Percentiles rank a stretch among this genome's conserved stretches.
phyloP scores from a whole-genome alignment of 164 flowering plant genomes.

The Aristolochia californica region DNA sequence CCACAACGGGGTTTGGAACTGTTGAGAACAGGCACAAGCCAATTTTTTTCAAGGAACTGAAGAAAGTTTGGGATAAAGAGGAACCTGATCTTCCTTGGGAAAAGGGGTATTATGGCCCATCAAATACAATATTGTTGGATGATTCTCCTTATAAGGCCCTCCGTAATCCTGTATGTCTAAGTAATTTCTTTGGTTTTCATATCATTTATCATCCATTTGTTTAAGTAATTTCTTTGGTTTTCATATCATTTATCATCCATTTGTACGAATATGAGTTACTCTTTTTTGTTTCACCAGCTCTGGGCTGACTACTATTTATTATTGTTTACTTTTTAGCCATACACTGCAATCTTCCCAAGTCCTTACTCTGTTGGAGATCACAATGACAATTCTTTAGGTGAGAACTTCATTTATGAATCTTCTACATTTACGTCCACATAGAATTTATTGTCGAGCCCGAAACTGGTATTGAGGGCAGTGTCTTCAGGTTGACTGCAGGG shows the following conservation, averaged over 20 bases:
- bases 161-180: constrained; percentile 79
- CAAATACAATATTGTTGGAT: constrained; percentile 80
- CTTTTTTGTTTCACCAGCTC: not conserved
- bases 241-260: not conserved
- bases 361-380: constrained; percentile 35
- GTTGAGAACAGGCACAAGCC: constrained; percentile 59
- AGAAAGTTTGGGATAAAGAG: constrained; percentile 59
- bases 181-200: not conserved
- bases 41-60: constrained; percentile 66
- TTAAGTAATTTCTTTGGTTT: too few species aligned
- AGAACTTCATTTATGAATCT: constrained; percentile 7
- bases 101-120: constrained; percentile 49
- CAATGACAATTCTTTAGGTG: constrained; percentile 65
- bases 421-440: not conserved
- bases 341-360: constrained; percentile 68
- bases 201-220: too few species aligned
- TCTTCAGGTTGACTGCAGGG: too few species aligned
- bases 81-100: constrained; percentile 60
- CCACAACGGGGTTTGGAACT: constrained; percentile 39
- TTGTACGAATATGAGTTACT: not conserved
- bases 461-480: not conserved
- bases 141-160: constrained; percentile 93
- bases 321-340: constrained; percentile 24
- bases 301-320: not conserved
- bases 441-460: not conserved